Evolutionary conservation across 1,284 basidiomycete species (phyloP).

Genomic region (Cryptococcus wingfieldii): DNA sequence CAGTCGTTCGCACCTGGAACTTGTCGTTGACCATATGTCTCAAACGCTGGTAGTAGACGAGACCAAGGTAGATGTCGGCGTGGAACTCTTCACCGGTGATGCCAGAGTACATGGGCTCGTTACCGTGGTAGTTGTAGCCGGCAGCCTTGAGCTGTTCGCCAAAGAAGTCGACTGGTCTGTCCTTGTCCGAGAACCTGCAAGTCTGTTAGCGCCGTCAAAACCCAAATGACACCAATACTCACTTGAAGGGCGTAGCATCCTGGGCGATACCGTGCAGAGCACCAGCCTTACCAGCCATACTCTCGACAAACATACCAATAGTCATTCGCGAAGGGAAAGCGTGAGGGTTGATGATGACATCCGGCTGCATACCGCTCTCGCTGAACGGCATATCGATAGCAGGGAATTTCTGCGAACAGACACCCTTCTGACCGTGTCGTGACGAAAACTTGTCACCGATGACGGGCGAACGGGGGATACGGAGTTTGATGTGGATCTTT

Average conservation of each 20-base stretch:
- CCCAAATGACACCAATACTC: constrained; percentile 29
- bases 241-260: constrained; percentile 97
- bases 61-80: constrained; percentile 96
- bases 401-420: constrained; percentile 99
- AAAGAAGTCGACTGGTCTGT: constrained; percentile 95
- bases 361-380: constrained; percentile 98
- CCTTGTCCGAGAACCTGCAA: constrained; percentile 83
- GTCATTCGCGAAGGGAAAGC: constrained; percentile 99
- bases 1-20: constrained; percentile 98
- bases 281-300: constrained; percentile 96
- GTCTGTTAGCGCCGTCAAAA: constrained; percentile 7
- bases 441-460: constrained; percentile 99
- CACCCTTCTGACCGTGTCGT: constrained; percentile 98
- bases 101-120: constrained; percentile 99
- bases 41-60: constrained; percentile 97
- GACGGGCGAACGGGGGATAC: constrained; percentile 90
- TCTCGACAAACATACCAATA: constrained; percentile 99
- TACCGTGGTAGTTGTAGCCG: constrained; percentile 98
- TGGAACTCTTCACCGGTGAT: constrained; percentile 98
- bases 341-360: constrained; percentile 99
- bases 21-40: constrained; percentile 99
- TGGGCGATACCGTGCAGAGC: constrained; percentile 97
- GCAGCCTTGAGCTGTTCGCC: constrained; percentile 89
- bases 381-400: constrained; percentile 97
- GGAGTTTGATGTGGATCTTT: constrained; percentile 89